Percentiles rank a stretch among this genome's conserved stretches.
Conservation (phyloP, 2,329 filamentous ascomycete genomes). For the Emericellopsis atlantica region DNA sequence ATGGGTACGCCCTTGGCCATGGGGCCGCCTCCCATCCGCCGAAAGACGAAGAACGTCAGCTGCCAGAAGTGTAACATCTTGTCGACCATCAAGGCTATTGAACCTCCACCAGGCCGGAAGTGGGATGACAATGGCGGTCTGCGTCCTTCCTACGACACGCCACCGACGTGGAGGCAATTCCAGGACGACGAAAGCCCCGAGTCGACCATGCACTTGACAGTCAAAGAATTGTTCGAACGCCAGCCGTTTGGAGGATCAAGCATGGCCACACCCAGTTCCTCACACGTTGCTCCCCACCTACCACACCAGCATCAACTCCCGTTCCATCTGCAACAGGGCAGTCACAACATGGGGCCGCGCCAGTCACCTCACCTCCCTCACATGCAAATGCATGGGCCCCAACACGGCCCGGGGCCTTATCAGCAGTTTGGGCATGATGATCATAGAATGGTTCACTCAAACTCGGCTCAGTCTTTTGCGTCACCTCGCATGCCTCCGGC, state of each 20-base stretch:
- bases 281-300: constrained; percentile 59
- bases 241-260: constrained; percentile 41
- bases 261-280: constrained; percentile 55
- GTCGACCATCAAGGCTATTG: constrained; percentile 38
- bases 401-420: constrained; percentile 54
- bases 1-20: too few relatives aligned
- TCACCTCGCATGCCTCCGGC: constrained; percentile 68
- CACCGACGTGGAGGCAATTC: constrained; percentile 69
- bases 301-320: constrained; percentile 77
- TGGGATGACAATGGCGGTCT: constrained; percentile 73
- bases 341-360: constrained; percentile 53
- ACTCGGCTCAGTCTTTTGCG: constrained; percentile 71
- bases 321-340: constrained; percentile 66
- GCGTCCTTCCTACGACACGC: constrained; percentile 71
- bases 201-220: constrained; percentile 53
- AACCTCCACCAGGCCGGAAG: constrained; percentile 40
- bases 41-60: constrained; percentile 61
- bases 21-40: constrained; percentile 31
- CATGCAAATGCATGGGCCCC: constrained; percentile 64
- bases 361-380: constrained; percentile 65
- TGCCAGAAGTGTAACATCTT: constrained; percentile 54
- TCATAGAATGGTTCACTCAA: constrained; percentile 80
- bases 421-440: constrained; percentile 64
- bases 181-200: constrained; percentile 59
- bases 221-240: constrained; percentile 68